Evolutionary conservation across 1,284 basidiomycete species (phyloP), one percentile per base, ranked within the genome.

Genomic region (Ceratobasidium papillatum): DNA sequence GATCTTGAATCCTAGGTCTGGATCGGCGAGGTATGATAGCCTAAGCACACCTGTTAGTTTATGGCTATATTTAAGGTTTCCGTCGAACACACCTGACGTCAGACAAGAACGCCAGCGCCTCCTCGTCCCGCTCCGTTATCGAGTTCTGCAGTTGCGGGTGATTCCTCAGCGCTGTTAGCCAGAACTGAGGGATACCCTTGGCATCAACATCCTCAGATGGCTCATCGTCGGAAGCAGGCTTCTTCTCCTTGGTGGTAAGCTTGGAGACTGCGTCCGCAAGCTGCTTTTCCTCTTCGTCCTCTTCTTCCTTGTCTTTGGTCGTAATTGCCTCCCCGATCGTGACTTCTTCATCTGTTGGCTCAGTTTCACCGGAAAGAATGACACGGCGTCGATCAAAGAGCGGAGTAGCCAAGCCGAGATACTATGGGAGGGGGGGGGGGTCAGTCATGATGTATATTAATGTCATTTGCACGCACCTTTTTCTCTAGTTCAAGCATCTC

Each of bases 401-500:
- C 25, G 87, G 87, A 63, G 81, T 81, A 83, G 86, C 88, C 77
- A 84, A 82, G 74, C 81, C 80, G 54, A 86, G 84, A 82, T 86
- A 88, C 84, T 84, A 27, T 58, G n/a, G 4, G 74, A 8, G 19
- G 22, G 32, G n/a, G n/a, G n/a, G n/a, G 30, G 19, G 22, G 32
- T 54, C n/a, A 38, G 51, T 38, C 17, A 3, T 45, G 19, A 25
- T 65, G 49, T 14, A 25, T 22, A 38, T 34, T 8, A 25, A 51
- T 8, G 19, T 7, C 3, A 8, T 19, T 54, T 11, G 11, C 9
- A 19, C 27, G 22, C 22, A 94, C 94, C 87, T 98, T 98, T 87
- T 96, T 96, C 87, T 99, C 96, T 74, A 99, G 88, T 84, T 97
- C 95, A 75, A 98, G 88, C 80, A 96, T 95, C 84, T 99, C 97